Conservation (phyloP, 73 alveolate genomes). For the Symbiodinium natans region DNA sequence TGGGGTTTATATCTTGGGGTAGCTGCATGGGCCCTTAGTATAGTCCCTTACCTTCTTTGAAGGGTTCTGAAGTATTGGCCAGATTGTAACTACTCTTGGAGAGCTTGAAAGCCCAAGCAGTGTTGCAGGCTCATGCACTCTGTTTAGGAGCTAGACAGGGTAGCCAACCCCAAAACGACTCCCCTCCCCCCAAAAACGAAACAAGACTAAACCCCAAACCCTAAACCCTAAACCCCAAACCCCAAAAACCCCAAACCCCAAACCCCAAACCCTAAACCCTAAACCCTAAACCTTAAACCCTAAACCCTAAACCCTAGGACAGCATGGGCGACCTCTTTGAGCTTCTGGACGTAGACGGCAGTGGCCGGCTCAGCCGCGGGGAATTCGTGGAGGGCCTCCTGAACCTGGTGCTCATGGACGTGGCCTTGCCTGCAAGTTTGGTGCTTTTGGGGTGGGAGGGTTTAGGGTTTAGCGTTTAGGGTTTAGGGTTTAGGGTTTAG, state of each 20-base stretch:
- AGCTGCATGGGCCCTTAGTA: too few relatives aligned
- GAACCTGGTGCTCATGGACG: not conserved
- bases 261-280: not conserved
- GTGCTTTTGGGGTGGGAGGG: not conserved
- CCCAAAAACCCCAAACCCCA: not conserved
- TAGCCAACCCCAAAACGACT: too few relatives aligned
- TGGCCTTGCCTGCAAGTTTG: too few relatives aligned
- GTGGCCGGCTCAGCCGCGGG: not conserved
- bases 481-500: not conserved
- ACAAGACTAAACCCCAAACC: not conserved
- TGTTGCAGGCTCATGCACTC: too few relatives aligned
- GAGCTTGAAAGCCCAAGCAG: too few relatives aligned
- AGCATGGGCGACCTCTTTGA: not conserved
- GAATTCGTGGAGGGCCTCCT: not conserved
- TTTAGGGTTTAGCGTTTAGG: not conserved
- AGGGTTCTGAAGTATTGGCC: too few relatives aligned
- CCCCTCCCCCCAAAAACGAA: too few relatives aligned
- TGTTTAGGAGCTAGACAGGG: too few relatives aligned
- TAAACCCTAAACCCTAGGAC: not conserved
- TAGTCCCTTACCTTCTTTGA: too few relatives aligned
- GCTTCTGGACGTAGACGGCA: not conserved
- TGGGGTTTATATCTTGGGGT: too few relatives aligned
- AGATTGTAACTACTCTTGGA: too few relatives aligned
- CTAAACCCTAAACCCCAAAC: not conserved
- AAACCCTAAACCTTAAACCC: not conserved